Conservation (phyloP, 1,139 yeast genomes). For the Candida sanyaensis region DNA sequence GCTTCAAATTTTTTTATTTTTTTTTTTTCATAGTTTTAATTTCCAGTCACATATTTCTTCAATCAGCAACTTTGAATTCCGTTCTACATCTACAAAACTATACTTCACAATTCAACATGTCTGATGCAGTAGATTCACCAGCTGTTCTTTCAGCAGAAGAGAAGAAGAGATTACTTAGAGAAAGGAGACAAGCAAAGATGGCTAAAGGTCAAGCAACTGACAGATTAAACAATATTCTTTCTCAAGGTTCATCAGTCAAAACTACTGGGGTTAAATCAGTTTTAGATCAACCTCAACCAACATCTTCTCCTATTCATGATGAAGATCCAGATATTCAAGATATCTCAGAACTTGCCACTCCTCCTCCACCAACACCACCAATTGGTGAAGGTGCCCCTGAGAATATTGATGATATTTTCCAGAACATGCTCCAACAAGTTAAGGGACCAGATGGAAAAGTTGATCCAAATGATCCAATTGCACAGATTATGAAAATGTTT, state of each 20-base stretch:
- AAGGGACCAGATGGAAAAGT: constrained; percentile 14
- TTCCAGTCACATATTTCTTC: background rate
- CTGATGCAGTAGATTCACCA: constrained; percentile 20
- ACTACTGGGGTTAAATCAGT: constrained; percentile 33
- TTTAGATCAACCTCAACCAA: constrained; percentile 24
- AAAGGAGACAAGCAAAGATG: constrained; percentile 72
- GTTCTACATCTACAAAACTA: too few species aligned
- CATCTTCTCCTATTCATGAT: constrained; percentile 16
- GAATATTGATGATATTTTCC: constrained; percentile 38
- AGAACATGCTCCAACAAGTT: constrained; percentile 22
- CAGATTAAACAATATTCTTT: constrained; percentile 51
- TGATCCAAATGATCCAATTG: constrained; percentile 24
- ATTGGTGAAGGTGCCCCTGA: constrained; percentile 13
- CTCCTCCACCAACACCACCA: constrained; percentile 14
- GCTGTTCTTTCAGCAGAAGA: constrained; percentile 55
- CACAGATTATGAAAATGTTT: constrained; percentile 34
- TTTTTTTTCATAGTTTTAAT: background rate
- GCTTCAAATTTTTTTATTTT: background rate
- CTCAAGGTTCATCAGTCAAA: constrained; percentile 44
- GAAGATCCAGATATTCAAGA: constrained; percentile 38
- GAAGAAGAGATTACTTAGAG: constrained; percentile 61
- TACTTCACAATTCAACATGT: constrained; percentile 9
- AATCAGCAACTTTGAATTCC: background rate
- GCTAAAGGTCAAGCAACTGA: constrained; percentile 56
- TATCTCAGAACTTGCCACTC: constrained; percentile 13